A percentile compares a stretch with the other conserved stretches of the same genome.
Evolutionary conservation across 306 rosid genomes (phyloP).

Genomic region (Phaseolus lunatus): DNA sequence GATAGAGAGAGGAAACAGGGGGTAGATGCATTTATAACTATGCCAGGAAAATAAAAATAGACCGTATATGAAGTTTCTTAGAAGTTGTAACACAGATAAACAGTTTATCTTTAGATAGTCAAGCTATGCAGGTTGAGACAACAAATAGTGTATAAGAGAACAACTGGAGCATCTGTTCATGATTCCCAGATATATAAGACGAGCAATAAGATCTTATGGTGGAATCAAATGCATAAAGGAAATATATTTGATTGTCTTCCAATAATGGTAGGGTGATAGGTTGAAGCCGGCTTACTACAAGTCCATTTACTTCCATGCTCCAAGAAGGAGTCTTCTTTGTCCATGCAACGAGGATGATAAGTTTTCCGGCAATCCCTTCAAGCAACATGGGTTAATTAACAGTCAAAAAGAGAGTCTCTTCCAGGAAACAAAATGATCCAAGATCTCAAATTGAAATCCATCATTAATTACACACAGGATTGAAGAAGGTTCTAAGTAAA

Average conservation of each 20-base stretch:
- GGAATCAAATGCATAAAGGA: constrained; percentile 31
- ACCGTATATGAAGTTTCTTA: neutral
- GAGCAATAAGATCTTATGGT: neutral
- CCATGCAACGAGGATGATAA: constrained; percentile 67
- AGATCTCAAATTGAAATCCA: constrained; percentile 23
- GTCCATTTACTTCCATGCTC: constrained; percentile 47
- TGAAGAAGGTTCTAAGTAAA: neutral
- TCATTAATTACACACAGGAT: constrained; percentile 11
- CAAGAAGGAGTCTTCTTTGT: constrained; percentile 55
- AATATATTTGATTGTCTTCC: constrained; percentile 32
- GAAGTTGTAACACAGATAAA: constrained; percentile 13
- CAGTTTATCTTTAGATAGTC: too few relatives aligned
- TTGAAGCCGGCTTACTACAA: constrained; percentile 69
- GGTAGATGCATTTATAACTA: constrained; percentile 7
- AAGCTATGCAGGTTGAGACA: constrained; percentile 15
- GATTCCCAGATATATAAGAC: constrained; percentile 1
- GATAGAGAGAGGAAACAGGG: constrained; percentile 27
- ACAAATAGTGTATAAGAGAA: constrained; percentile 8
- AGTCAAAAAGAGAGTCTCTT: constrained; percentile 28
- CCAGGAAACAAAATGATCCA: constrained; percentile 13
- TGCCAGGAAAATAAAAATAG: constrained; percentile 13
- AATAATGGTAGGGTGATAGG: constrained; percentile 32
- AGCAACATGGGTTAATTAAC: constrained; percentile 43
- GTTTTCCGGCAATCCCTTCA: constrained; percentile 77
- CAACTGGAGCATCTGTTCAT: constrained; percentile 7